Evolutionary conservation across 768 basidiomycete species (phyloP).

Genomic region (Phallus indusiatus): DNA sequence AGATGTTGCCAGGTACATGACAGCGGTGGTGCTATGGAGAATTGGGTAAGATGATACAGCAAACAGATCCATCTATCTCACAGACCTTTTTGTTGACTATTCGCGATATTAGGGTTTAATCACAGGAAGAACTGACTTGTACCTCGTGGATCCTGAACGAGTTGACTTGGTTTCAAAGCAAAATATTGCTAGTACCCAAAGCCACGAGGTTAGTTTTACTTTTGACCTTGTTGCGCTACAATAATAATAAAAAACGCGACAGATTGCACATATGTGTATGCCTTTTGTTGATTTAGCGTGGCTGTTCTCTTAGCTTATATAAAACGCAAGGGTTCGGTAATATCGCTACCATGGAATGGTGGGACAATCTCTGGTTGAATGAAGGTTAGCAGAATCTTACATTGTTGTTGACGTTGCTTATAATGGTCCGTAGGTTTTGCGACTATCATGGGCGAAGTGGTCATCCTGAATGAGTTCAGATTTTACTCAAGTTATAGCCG

Average conservation of each 20-base stretch:
- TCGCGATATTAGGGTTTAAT: slow-evolving; percentile 53
- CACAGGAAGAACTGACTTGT: slow-evolving; percentile 78
- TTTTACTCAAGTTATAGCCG: slow-evolving; percentile 8
- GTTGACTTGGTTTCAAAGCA: slow-evolving; percentile 69
- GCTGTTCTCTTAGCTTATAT: neutral
- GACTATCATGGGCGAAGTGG: slow-evolving; percentile 77
- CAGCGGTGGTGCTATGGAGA: slow-evolving; percentile 87
- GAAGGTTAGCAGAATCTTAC: slow-evolving; percentile 39
- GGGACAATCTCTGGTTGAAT: slow-evolving; percentile 71
- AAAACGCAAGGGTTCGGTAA: slow-evolving; percentile 61
- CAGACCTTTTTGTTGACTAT: neutral
- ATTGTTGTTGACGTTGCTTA: neutral
- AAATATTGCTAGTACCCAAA: slow-evolving; percentile 61
- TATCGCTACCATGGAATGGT: slow-evolving; percentile 91
- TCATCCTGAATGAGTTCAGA: slow-evolving; percentile 51
- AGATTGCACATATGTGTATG: slow-evolving; percentile 13
- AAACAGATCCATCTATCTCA: neutral
- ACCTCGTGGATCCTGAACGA: slow-evolving; percentile 67
- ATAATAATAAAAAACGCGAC: neutral
- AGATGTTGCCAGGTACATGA: slow-evolving; percentile 48
- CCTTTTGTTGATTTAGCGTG: neutral
- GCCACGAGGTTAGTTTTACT: slow-evolving; percentile 59
- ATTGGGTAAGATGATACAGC: slow-evolving; percentile 43
- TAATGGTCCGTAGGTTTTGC: neutral
- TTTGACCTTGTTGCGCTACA: neutral